These are phyloP conservation scores for Saccharomycopsis sp. DNA, from an alignment of 805 yeast genomes.

Conservation along the genomic window DNA sequence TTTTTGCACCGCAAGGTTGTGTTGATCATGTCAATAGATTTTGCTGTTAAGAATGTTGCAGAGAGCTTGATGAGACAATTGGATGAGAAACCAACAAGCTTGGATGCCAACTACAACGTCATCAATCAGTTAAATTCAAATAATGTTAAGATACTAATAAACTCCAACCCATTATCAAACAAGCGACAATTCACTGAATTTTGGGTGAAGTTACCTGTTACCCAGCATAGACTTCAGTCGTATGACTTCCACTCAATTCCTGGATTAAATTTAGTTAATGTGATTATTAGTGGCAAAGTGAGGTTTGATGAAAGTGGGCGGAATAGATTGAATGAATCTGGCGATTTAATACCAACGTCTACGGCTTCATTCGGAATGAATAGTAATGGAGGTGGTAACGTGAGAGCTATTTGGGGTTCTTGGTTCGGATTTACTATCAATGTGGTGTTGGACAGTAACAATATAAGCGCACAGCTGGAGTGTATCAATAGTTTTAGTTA, in stretches of 20 bases:
- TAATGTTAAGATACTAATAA: conserved; percentile 31
- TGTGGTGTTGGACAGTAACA: conserved; percentile 45
- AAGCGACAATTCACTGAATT: conserved; percentile 38
- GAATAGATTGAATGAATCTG: conserved; percentile 56
- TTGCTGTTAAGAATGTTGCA: conserved; percentile 2
- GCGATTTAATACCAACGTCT: conserved; percentile 37
- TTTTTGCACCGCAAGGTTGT: no score
- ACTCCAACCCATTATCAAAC: conserved; percentile 34
- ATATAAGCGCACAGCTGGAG: conserved; percentile 33
- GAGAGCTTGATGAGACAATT: conserved; percentile 6
- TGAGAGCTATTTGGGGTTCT: conserved; percentile 58
- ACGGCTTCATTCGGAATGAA: conserved; percentile 9
- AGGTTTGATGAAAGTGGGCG: conserved; percentile 72
- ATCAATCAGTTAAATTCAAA: conserved; percentile 4
- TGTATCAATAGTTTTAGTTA: conserved; percentile 56
- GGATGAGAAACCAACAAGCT: conserved; percentile 12
- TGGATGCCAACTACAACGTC: conserved; percentile 1
- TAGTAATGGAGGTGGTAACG: conserved; percentile 16
- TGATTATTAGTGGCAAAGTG: conserved; percentile 44
- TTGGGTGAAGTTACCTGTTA: conserved; percentile 35
- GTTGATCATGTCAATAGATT: not conserved
- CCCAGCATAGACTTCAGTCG: conserved; percentile 35
- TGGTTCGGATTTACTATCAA: conserved; percentile 63
- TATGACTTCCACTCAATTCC: conserved; percentile 41
- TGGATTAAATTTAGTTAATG: conserved; percentile 14